Conservation (phyloP, 192 early-diverging fungal genomes). For the Linnemannia exigua region DNA sequence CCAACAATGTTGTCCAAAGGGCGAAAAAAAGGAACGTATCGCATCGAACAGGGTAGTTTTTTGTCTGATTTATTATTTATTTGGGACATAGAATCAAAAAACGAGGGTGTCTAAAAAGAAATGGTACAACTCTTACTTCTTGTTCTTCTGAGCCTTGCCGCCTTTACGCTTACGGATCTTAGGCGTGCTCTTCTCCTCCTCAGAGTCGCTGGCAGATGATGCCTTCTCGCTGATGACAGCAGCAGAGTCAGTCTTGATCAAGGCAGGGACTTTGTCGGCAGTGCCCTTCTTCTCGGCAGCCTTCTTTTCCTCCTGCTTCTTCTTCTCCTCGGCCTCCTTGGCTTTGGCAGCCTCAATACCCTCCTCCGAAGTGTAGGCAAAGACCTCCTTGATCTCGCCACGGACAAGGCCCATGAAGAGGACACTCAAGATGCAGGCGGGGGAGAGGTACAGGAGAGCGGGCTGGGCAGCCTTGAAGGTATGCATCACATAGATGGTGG, state of each 20-base stretch:
- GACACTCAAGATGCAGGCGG: slow-evolving; percentile 93
- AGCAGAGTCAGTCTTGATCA: slow-evolving; percentile 19
- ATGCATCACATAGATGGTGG: slow-evolving; percentile 96
- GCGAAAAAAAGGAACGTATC: too few relatives aligned
- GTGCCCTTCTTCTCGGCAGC: slow-evolving; percentile 42
- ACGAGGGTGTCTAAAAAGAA: not conserved
- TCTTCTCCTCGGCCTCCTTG: slow-evolving; percentile 63
- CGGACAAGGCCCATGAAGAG: slow-evolving; percentile 73
- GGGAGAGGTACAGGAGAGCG: slow-evolving; percentile 95
- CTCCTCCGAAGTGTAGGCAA: slow-evolving; percentile 76
- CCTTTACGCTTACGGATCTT: slow-evolving; percentile 53
- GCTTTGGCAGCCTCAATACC: slow-evolving; percentile 66
- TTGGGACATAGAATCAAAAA: not conserved
- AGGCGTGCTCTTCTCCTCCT: slow-evolving; percentile 21
- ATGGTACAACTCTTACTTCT: slow-evolving; percentile 5
- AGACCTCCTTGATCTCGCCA: slow-evolving; percentile 77
- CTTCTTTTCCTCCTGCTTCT: slow-evolving; percentile 58
- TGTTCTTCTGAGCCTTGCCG: slow-evolving; percentile 48
- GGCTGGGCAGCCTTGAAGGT: slow-evolving; percentile 97
- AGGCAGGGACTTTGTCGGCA: slow-evolving; percentile 16
- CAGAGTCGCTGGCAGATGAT: slow-evolving; percentile 31
- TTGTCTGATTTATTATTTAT: not conserved
- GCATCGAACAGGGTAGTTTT: too few relatives aligned
- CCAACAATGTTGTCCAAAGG: too few relatives aligned
- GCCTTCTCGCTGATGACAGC: slow-evolving; percentile 29